Evolutionary conservation across 2,329 filamentous ascomycete species (phyloP).

Genomic region (Samsoniella hepiali): DNA sequence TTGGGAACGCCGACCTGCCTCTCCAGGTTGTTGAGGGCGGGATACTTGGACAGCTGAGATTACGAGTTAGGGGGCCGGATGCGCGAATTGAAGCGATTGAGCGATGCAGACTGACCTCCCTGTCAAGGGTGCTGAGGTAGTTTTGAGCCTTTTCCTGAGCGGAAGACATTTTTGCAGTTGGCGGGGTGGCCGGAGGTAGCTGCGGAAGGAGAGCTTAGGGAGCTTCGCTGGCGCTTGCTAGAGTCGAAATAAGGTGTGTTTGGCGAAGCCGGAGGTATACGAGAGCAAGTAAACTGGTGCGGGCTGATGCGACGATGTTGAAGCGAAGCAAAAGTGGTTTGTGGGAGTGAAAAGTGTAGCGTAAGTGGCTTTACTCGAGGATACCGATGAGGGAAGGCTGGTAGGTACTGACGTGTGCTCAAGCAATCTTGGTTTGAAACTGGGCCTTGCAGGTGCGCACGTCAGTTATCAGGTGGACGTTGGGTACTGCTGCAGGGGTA

Average conservation of each 20-base stretch:
- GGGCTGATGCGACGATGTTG: conserved; percentile 15
- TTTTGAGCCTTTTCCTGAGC: conserved; percentile 74
- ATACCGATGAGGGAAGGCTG: conserved; percentile 24
- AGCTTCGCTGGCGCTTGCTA: neutral
- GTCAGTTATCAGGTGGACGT: conserved; percentile 3
- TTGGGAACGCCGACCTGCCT: conserved; percentile 80
- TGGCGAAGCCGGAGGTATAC: neutral
- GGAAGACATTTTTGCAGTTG: conserved; percentile 58
- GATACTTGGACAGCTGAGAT: conserved; percentile 77
- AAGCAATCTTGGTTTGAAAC: conserved; percentile 21
- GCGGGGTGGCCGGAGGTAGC: conserved; percentile 18
- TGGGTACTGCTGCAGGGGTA: conserved; percentile 8
- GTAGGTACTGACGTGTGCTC: conserved; percentile 21
- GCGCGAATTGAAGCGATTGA: neutral
- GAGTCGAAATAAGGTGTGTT: neutral
- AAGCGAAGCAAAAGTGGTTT: conserved; percentile 13
- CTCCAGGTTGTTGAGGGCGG: conserved; percentile 79
- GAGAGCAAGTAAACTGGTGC: neutral
- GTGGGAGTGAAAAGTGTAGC: conserved; percentile 26
- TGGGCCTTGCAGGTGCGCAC: conserved; percentile 12
- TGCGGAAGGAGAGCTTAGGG: neutral
- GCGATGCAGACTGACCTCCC: conserved; percentile 59
- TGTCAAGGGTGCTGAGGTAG: conserved; percentile 76
- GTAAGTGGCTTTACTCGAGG: conserved; percentile 32
- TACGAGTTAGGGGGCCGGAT: neutral